Base-by-base conservation (phyloP, 139 green algal genomes). In the Mychonastes homosphaera region DNA sequence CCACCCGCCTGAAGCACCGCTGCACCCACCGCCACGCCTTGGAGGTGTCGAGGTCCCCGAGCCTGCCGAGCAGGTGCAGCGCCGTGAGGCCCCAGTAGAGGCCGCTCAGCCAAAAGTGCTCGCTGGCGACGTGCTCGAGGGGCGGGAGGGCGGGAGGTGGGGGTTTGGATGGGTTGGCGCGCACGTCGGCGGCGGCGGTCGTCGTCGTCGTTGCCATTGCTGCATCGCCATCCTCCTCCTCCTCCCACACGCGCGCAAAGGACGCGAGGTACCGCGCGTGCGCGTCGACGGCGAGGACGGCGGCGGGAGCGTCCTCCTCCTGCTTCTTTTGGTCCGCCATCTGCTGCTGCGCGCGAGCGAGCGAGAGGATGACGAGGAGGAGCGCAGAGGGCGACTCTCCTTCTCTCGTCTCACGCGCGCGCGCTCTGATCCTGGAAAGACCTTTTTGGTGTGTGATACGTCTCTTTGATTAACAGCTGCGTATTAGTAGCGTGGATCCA, bases 71-170 rank as follows among this genome's bases (percentile, higher is more conserved):
- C 18, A 96, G 64, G 26, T 75, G 55, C 76, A 98, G 75, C 6
- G 87, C 85, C 7, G 85, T 85, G 6, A 96, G 58, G n/a, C 90
- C 91, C 92, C 92, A 99, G 70, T 99, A 99, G 45, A 95, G 82
- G 36, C 92, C 92, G 53, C 79, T 92, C 80, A 99, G 84, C 49
- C 92, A 84, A 36, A 99, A 91, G 66, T 99, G 92, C 67, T 98
- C 92, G 3, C 87, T 96, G 2, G 79, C 79, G 21, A 87, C 83
- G 59, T 77, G 75, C 54, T 82, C 71, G 4, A 82, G 45, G 8
- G 21, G 19, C 19, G 45, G 9, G 45, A 13, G 9, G 12, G 21
- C 12, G 21, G 8, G 12, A 12, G 19, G 15, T 8, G 9, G 15
- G 12, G 19, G 8, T 12, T 30, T 8, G 12, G 19, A 12, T 12